phyloP scores from a whole-genome alignment of 768 basidiomycete species.

The Peribolospora kevripleyi region DNA sequence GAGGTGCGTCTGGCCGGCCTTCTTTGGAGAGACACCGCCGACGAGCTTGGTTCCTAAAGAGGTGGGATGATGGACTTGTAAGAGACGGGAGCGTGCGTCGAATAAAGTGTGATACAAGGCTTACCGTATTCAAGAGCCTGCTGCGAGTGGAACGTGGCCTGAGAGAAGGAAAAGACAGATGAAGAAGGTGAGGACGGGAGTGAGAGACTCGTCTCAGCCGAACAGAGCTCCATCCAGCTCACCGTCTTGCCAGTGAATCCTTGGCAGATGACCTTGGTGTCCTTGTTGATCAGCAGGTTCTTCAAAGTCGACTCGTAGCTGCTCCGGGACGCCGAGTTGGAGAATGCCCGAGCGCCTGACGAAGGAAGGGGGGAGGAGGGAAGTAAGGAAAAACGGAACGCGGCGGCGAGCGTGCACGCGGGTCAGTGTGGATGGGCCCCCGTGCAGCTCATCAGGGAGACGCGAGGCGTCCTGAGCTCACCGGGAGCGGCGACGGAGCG shows the following conservation, averaged over 20 bases:
- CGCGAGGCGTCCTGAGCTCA: too few relatives aligned
- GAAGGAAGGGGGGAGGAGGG: too few relatives aligned
- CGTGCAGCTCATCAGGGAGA: too few relatives aligned
- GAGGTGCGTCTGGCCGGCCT: conserved; percentile 84
- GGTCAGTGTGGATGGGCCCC: too few relatives aligned
- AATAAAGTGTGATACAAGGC: background rate
- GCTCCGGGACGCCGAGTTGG: conserved; percentile 43
- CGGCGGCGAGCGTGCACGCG: too few relatives aligned
- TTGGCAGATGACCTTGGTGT: conserved; percentile 82
- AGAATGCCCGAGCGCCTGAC: conserved; percentile 37
- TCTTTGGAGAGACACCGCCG: conserved; percentile 87
- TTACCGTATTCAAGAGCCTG: conserved; percentile 65
- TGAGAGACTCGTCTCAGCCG: background rate
- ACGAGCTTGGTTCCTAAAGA: conserved; percentile 61
- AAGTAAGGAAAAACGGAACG: too few relatives aligned
- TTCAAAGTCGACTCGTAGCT: conserved; percentile 71
- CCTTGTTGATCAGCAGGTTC: conserved; percentile 78
- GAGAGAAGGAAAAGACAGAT: background rate
- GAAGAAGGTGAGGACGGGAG: background rate
- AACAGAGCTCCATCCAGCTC: conserved; percentile 11
- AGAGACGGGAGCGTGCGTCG: background rate
- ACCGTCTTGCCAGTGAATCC: conserved; percentile 91
- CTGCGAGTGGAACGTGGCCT: conserved; percentile 88
- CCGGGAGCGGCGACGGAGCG: too few relatives aligned
- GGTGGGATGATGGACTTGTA: background rate